Conservation (phyloP, 371 early-diverging fungal species). For the Mucor sp. region DNA sequence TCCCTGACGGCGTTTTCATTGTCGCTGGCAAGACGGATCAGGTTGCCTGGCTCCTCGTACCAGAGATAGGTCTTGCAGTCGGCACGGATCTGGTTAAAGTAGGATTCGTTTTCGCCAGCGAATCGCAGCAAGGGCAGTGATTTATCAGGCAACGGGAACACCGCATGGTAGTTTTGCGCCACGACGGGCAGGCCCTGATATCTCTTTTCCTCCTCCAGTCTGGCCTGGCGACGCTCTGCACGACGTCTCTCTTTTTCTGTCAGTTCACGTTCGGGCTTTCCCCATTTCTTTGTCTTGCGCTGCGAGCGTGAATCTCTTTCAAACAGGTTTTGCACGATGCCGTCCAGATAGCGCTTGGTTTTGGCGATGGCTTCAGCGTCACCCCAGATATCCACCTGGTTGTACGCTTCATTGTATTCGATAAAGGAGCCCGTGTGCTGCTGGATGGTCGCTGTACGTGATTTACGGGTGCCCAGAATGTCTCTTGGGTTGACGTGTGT, state of each 20-base stretch:
- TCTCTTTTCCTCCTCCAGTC: constrained; percentile 27
- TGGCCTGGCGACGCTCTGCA: constrained; percentile 28
- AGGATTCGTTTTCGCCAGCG: constrained; percentile 35
- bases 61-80: constrained; percentile 41
- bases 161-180: constrained; percentile 25
- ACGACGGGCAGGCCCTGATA: constrained; percentile 32
- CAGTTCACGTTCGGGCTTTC: constrained; percentile 42
- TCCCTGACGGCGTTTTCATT: constrained; percentile 19
- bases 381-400: constrained; percentile 55
- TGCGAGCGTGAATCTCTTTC: constrained; percentile 1
- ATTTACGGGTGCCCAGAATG: constrained; percentile 21
- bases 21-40: constrained; percentile 20
- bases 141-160: constrained; percentile 31
- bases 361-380: constrained; percentile 20
- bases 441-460: constrained; percentile 30
- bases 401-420: constrained; percentile 31
- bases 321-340: constrained; percentile 10
- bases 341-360: constrained; percentile 31
- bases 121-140: constrained; percentile 21
- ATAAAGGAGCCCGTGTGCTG: constrained; percentile 28
- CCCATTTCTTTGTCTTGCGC: constrained; percentile 47
- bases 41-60: constrained; percentile 20
- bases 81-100: constrained; percentile 39
- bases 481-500: constrained; percentile 21
- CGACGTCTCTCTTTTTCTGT: constrained; percentile 35